Base-by-base conservation (phyloP, 768 basidiomycete species). In the Psilocybe tampanensis region DNA sequence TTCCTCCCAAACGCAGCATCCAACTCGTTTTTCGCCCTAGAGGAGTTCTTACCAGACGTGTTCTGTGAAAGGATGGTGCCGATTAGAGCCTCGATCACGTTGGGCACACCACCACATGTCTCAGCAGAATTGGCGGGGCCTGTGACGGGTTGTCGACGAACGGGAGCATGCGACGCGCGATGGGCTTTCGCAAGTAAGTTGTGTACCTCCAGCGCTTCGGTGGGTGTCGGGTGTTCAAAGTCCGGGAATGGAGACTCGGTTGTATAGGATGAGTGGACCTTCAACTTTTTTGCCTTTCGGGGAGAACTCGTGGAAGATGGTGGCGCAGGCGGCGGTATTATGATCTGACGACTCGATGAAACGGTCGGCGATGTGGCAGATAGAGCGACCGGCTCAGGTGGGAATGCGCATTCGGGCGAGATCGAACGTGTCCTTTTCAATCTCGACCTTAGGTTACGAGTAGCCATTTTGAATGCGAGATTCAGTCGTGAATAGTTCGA, bases 1-100 rank as follows among this genome's bases (percentile, higher is more conserved):
- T 82, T 79, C 3, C 70, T 69, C 17, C 84, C 83, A 61, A 85
- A 86, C 2, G 63, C 65, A 4, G 58, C 62, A 60, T 86, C 84
- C 19, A 86, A 68, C 24, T 68, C 69, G 13, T 66, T 59, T 64
- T 85, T 85, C 21, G 85, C 83, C 13, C 77, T 70, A 2, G 81
- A 71, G 6, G 77, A 80, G 62, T 86, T 85, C 26, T 64, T 66
- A 9, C 70, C 68, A 18, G 83, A 80, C 1, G 85, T 86, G 58
- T 84, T 85, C 63, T 86, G 85, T 29, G 84, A 85, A 29, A 87
- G 79, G 54, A 87, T 75, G 1, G 83, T 84, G 21, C 76, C 80
- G 34, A 87, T 81, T 58, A 86, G 77, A 11, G 81, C 70, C 57
- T 85, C 85, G 54, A 86, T 73, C 58, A 86, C 82, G 61, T 86